A percentile compares a stretch with the other conserved stretches of the same genome.
Evolutionary conservation across 441 rosid genomes (phyloP).

Genomic region (Gossypium schwendimanii): DNA sequence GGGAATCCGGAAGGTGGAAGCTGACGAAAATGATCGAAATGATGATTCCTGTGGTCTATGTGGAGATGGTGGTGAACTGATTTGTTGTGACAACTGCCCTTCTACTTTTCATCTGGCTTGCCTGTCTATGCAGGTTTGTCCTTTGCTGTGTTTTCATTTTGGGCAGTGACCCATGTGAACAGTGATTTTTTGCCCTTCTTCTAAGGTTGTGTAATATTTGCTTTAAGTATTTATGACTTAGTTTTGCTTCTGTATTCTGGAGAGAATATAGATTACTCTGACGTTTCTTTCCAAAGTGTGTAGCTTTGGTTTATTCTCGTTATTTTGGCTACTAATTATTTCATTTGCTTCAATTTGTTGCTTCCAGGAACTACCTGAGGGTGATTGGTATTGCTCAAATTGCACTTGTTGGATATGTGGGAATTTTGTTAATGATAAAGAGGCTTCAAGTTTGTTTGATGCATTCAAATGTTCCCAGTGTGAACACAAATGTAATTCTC

Average conservation of each 20-base stretch:
- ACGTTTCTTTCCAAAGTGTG: not conserved
- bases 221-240: not conserved
- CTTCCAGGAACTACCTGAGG: constrained; percentile 82
- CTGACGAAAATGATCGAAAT: constrained; percentile 67
- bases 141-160: constrained; percentile 17
- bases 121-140: constrained; percentile 70
- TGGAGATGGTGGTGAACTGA: constrained; percentile 87
- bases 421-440: constrained; percentile 55
- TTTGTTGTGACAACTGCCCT: constrained; percentile 95
- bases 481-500: constrained; percentile 74
- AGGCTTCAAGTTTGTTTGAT: constrained; percentile 29
- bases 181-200: not conserved
- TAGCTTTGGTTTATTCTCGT: not conserved
- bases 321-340: not conserved
- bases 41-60: constrained; percentile 95
- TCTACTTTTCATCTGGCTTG: constrained; percentile 83
- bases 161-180: not conserved
- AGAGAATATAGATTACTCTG: not conserved
- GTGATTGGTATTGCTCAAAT: constrained; percentile 85
- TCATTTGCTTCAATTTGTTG: not conserved
- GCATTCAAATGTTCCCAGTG: constrained; percentile 79
- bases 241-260: not conserved
- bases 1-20: constrained; percentile 36
- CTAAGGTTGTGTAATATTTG: not conserved
- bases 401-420: constrained; percentile 85